A percentile compares a stretch with the other conserved stretches of the same genome.
Evolutionary conservation across 345 rosid species (phyloP).

Genomic region (Theobroma cacao): DNA sequence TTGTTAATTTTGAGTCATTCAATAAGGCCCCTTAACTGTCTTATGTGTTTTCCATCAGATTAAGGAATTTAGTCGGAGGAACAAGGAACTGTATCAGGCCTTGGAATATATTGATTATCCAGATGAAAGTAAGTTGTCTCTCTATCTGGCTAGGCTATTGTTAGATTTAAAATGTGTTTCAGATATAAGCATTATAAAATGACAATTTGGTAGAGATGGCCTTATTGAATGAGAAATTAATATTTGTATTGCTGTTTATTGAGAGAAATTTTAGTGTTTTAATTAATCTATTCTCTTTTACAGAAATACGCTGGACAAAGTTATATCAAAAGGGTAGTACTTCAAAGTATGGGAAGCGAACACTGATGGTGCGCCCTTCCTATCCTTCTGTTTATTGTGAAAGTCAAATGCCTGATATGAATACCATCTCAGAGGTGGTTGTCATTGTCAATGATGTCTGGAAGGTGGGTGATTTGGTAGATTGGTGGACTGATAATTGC

Average conservation of each 20-base stretch:
- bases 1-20: not conserved
- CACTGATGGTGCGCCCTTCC: conserved; percentile 57
- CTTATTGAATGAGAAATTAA: conserved; percentile 1
- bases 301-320: conserved; percentile 35
- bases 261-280: not conserved
- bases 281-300: conserved; percentile 1
- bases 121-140: conserved; percentile 47
- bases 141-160: not conserved
- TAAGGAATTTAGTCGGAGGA: conserved; percentile 10
- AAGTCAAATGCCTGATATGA: conserved; percentile 30
- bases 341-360: conserved; percentile 13
- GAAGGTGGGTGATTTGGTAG: conserved; percentile 69
- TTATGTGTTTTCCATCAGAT: conserved; percentile 31
- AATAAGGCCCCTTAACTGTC: not conserved
- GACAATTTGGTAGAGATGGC: not conserved
- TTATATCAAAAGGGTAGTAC: conserved; percentile 31
- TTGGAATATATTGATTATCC: conserved; percentile 50
- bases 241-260: not conserved
- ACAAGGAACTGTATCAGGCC: not conserved
- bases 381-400: conserved; percentile 47
- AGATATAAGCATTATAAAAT: not conserved
- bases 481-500: conserved; percentile 59
- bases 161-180: not conserved
- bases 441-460: conserved; percentile 44
- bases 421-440: conserved; percentile 31